phyloP scores from a whole-genome alignment of 2,329 filamentous ascomycete genomes.

The Ceratocystis diversiconidia region DNA sequence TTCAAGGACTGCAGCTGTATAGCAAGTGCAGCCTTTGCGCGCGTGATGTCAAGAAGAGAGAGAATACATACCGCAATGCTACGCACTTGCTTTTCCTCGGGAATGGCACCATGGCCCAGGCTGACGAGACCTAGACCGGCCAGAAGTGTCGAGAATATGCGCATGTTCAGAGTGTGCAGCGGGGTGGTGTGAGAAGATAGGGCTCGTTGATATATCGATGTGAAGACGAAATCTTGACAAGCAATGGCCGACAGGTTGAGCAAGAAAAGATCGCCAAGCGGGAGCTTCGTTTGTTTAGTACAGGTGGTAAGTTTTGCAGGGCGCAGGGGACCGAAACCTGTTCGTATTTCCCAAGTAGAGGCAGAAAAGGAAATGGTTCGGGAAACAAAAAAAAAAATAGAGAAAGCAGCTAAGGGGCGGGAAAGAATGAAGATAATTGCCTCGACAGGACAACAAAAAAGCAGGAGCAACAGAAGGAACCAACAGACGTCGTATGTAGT shows the following conservation, averaged over 20 bases:
- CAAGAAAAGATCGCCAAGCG: neutral
- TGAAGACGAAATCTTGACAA: neutral
- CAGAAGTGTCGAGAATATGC: constrained; percentile 17
- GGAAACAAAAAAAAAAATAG: neutral
- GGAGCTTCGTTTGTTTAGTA: neutral
- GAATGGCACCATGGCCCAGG: constrained; percentile 11
- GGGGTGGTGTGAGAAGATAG: neutral
- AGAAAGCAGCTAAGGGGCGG: neutral
- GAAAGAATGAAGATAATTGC: constrained; percentile 1
- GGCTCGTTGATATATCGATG: neutral
- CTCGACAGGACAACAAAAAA: neutral
- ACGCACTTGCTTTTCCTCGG: constrained; percentile 19
- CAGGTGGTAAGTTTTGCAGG: constrained; percentile 4
- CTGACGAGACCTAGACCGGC: constrained; percentile 16
- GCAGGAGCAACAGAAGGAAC: neutral
- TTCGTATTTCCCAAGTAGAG: neutral
- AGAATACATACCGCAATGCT: constrained; percentile 19
- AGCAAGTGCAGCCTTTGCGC: neutral
- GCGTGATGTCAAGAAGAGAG: neutral
- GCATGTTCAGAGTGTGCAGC: constrained; percentile 9
- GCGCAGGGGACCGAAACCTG: constrained; percentile 1
- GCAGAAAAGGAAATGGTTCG: neutral
- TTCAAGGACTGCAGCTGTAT: neutral
- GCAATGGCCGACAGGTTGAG: neutral
- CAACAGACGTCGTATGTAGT: neutral